These are phyloP conservation scores for Lepidopterella palustris DNA, from an alignment of 495 filamentous ascomycete genomes.

Conservation along the genomic window DNA sequence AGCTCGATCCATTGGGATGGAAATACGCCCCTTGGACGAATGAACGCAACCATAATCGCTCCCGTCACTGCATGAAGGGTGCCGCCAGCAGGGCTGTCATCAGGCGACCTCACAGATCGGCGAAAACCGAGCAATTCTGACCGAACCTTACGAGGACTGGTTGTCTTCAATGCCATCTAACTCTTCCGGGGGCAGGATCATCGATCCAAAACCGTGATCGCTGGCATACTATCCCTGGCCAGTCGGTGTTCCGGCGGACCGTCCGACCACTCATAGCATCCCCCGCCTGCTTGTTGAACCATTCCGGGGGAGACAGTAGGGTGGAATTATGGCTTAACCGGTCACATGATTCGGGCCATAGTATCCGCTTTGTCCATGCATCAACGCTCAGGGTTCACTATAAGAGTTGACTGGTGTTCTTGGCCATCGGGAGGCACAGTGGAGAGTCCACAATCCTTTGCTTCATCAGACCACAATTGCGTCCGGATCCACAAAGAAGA, in stretches of 20 bases:
- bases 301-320: background rate
- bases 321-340: background rate
- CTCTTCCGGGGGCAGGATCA: background rate
- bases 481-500: background rate
- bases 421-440: background rate
- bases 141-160: background rate
- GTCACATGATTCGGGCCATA: background rate
- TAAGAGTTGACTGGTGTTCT: background rate
- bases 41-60: slow-evolving; percentile 10
- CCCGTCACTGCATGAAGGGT: slow-evolving; percentile 17
- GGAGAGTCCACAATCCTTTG: background rate
- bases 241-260: background rate
- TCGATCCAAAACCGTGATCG: background rate
- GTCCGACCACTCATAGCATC: background rate
- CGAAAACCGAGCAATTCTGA: slow-evolving; percentile 5
- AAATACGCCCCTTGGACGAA: slow-evolving; percentile 9
- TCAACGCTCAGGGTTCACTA: background rate
- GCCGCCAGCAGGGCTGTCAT: slow-evolving; percentile 15
- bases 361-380: background rate
- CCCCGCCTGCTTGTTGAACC: background rate
- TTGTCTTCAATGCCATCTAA: background rate
- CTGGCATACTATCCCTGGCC: background rate
- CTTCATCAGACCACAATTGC: background rate
- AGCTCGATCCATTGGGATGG: background rate
- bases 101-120: slow-evolving; percentile 5